Percentiles rank a stretch among this genome's conserved stretches.
These are phyloP conservation scores for Backusella liffmaniae DNA, from an alignment of 192 early-diverging fungal genomes.

Conservation along the genomic window DNA sequence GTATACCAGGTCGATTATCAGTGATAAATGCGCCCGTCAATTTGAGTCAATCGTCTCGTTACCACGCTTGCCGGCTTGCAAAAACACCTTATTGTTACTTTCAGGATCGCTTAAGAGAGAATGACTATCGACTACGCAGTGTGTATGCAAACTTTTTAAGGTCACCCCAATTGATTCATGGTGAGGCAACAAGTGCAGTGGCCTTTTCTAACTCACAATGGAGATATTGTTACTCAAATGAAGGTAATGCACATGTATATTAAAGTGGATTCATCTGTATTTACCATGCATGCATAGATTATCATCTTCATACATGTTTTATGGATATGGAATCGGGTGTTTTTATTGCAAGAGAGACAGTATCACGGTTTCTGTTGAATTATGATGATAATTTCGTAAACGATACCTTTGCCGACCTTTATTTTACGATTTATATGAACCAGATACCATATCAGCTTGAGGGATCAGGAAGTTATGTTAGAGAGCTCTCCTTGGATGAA, in stretches of 20 bases:
- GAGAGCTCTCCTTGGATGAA: background rate
- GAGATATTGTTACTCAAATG: conserved; percentile 56
- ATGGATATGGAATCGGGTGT: conserved; percentile 50
- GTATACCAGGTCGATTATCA: conserved; percentile 37
- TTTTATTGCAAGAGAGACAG: conserved; percentile 46
- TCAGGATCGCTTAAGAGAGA: conserved; percentile 31
- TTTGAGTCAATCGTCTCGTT: conserved; percentile 52
- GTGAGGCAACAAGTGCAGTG: conserved; percentile 44
- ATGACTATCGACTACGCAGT: conserved; percentile 41
- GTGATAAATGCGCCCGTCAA: conserved; percentile 49
- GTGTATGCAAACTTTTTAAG: conserved; percentile 59
- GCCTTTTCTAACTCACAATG: conserved; percentile 51
- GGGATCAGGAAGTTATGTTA: background rate
- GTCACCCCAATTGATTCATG: conserved; percentile 51
- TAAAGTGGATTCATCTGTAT: background rate
- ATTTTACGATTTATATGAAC: conserved; percentile 55
- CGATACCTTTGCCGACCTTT: conserved; percentile 54
- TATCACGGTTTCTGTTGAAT: conserved; percentile 47
- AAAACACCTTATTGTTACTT: conserved; percentile 59
- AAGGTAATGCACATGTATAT: conserved; percentile 30
- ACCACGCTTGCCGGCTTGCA: conserved; percentile 55
- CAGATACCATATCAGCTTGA: conserved; percentile 54
- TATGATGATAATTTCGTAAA: conserved; percentile 48
- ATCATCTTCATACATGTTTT: conserved; percentile 53
- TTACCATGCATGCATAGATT: conserved; percentile 20